Evolutionary conservation across 208 protist species (phyloP).

Genomic region (Blechomonas ayalai): DNA sequence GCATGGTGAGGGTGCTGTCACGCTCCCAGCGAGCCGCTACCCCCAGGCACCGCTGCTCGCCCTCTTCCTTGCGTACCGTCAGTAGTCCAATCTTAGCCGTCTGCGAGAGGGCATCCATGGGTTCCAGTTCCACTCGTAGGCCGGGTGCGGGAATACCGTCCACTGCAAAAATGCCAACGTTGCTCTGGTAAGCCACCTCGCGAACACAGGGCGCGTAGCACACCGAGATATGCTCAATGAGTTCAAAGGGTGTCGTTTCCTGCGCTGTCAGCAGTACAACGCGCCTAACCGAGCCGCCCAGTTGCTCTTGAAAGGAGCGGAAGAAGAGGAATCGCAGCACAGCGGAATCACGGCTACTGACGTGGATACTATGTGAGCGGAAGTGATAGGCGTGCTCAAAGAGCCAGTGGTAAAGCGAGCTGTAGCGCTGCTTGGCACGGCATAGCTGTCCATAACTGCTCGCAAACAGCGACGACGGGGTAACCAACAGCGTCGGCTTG

Average conservation of each 20-base stretch:
- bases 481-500: conserved; percentile 64
- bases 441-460: conserved; percentile 55
- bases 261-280: conserved; percentile 65
- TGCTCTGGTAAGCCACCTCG: conserved; percentile 73
- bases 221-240: conserved; percentile 75
- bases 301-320: conserved; percentile 40
- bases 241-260: conserved; percentile 56
- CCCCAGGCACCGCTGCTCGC: conserved; percentile 27
- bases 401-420: conserved; percentile 59
- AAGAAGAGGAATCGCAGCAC: conserved; percentile 80
- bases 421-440: conserved; percentile 45
- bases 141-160: conserved; percentile 65
- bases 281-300: conserved; percentile 63
- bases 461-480: conserved; percentile 61
- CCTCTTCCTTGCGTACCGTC: conserved; percentile 8
- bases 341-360: conserved; percentile 56
- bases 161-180: conserved; percentile 60
- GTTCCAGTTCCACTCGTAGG: conserved; percentile 40
- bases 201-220: conserved; percentile 73
- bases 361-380: conserved; percentile 68
- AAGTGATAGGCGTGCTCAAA: conserved; percentile 61
- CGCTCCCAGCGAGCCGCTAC: conserved; percentile 66
- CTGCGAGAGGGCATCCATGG: conserved; percentile 41
- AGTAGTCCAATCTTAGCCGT: conserved; percentile 60
- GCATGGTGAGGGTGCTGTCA: conserved; percentile 44